Conservation (phyloP, 2,329 filamentous ascomycete genomes). For the Cryphonectria naterciae region DNA sequence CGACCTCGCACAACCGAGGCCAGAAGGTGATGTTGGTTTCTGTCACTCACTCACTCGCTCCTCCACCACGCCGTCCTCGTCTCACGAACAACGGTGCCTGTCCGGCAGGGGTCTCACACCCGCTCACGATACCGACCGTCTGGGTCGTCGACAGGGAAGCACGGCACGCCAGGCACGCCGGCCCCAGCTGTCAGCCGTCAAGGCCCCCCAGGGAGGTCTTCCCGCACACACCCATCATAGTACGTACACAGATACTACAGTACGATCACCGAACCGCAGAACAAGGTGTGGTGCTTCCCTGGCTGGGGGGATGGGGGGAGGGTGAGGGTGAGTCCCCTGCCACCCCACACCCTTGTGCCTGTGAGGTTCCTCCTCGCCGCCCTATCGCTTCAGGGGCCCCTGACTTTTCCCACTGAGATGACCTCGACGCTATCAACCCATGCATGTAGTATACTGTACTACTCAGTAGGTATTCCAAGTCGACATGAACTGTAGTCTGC, state of each 20-base stretch:
- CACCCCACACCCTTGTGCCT: constrained; percentile 4
- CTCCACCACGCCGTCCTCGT: not conserved
- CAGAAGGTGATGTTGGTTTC: not conserved
- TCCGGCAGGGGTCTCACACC: constrained; percentile 23
- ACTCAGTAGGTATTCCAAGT: not conserved
- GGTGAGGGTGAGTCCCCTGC: not conserved
- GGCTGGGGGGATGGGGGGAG: not conserved
- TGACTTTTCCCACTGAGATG: not conserved
- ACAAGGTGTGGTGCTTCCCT: not conserved
- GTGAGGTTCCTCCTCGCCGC: not conserved
- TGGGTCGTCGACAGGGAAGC: constrained; percentile 25
- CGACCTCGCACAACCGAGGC: not conserved
- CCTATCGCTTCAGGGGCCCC: constrained; percentile 5
- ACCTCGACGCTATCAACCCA: not conserved
- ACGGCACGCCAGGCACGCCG: constrained; percentile 12
- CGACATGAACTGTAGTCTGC: not conserved
- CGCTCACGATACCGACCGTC: constrained; percentile 27
- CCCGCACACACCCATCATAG: not conserved
- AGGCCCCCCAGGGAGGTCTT: constrained; percentile 7
- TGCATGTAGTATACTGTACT: not conserved
- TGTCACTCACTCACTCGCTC: not conserved
- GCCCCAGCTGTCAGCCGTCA: constrained; percentile 19
- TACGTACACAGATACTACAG: not conserved
- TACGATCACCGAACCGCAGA: not conserved
- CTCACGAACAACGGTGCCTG: constrained; percentile 8